Base-by-base conservation (phyloP, 2,329 filamentous ascomycete genomes). In the Rhynchosporium secalis region DNA sequence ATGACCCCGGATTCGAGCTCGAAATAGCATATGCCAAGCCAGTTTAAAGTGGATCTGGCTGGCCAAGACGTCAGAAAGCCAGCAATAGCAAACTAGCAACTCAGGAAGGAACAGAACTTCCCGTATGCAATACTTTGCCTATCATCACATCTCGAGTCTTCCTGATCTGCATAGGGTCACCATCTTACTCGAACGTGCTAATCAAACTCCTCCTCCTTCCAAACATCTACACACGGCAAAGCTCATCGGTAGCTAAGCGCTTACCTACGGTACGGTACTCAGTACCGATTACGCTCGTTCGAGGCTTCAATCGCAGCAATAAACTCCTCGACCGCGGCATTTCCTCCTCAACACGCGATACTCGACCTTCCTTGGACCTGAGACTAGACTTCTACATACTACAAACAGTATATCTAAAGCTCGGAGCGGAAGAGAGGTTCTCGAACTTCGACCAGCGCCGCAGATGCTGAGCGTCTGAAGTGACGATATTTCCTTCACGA, bases 281-380 rank as follows among this genome's bases (percentile, higher is more conserved):
- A 65, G 79, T 83, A 74, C 81, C 81, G 72, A 77, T 84, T 83
- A 74, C 82, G 73, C 74, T 84, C 81, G 80, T 81, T 61, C 47
- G 45, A 56, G 36, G 26, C 26, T 48, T 36, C 5, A 15, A 15
- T 58, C 29, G 40, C 45, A 43, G n/a, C 41, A 56, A 29, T 49
- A 43, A 20, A 58, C n/a, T 47, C 31, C n/a, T 28, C 28, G 28
- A 48, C 31, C 56, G 45, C 56, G 40, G 29, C 46, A 26, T 29
- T 26, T 12, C 26, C 9, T 26, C 46, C 28, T 29, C 46, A 29
- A n/a, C 38, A 15, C 41, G 54, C 28, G 43, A 58, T 38, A 33
- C 15, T 29, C 47, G 13, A 36, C 26, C 36, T 51, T 15, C 26
- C 40, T n/a, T 8, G 2, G 47, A 26, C 28, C 61, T 36, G 13